Conservation (phyloP, 73 alveolate species). For the Tetrahymena borealis region DNA sequence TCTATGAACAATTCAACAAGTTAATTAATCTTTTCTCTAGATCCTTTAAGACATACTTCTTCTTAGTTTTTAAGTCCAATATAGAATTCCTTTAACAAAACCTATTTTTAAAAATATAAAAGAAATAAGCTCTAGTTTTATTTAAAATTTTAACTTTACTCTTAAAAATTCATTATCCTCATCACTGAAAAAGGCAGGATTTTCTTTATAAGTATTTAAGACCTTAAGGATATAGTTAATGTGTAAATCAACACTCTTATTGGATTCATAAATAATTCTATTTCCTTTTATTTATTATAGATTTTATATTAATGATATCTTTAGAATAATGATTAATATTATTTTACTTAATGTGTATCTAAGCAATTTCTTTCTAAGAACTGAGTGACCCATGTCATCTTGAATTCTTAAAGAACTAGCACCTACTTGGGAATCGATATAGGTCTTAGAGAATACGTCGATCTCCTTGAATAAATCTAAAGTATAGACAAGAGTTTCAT, state of each 20-base stretch:
- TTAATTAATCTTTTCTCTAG: not conserved
- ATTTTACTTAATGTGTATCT: not conserved
- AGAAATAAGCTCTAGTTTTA: too few species aligned
- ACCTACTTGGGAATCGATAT: not conserved
- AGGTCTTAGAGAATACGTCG: not conserved
- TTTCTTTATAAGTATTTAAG: not conserved
- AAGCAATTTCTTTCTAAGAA: not conserved
- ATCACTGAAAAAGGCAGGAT: not conserved
- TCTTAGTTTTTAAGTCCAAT: not conserved
- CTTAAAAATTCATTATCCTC: not conserved
- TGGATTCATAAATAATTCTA: not conserved
- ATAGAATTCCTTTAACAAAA: not conserved
- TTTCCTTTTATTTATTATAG: not conserved
- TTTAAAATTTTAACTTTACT: not conserved
- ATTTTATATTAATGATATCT: not conserved
- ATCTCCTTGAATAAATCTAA: not conserved
- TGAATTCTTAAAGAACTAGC: not conserved
- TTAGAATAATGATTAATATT: not conserved
- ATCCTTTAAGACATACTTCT: not conserved
- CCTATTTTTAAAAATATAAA: too few species aligned
- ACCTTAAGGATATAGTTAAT: not conserved
- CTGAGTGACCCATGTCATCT: not conserved
- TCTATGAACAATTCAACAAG: not conserved
- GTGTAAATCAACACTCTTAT: not conserved
- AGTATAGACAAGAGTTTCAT: not conserved